Base-by-base conservation (phyloP, 169 alveolate species). In the Plasmodium reichenowi region DNA sequence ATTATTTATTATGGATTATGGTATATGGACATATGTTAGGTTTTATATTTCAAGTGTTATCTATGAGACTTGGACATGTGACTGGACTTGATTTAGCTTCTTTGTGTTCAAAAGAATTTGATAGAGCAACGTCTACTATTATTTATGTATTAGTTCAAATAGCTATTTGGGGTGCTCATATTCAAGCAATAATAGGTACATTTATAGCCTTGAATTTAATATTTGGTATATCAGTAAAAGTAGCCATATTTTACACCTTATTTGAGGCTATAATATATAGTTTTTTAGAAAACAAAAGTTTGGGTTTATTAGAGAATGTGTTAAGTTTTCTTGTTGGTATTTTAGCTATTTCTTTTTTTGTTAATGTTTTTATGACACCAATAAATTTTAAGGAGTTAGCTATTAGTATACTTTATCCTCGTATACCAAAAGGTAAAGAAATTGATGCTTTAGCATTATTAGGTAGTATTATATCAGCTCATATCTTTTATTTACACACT, bases 71-170 rank as follows among this genome's bases (percentile, higher is more conserved):
- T 6, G 96, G 95, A 10, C 93, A 88, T 56, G 92, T 74, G 22
- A 93, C 96, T 0, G 94, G 95, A 15, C 32, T 50, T 43, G 95
- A 91, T 71, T 88, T 93, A 58, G 96, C 96, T 48, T 43, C 91
- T 45, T 54, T 83, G 8, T 83, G 91, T 29, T 26, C 58, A 29
- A 83, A 68, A 83, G 91, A 83, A 70, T 83, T 83, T 70, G 66
- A 71, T 83, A 83, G 29, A 56, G 56, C 38, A 70, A 60, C 58
- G 56, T 83, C 91, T 8, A 43, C 20, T 73, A 7, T 83, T 56
- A 54, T 83, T 50, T 83, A 83, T 60, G 17, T 68, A 9, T 83
- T 38, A 43, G 91, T 83, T 10, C 91, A 83, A 52, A 17, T 83
- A 17, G 91, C 91, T 47, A 58, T 83, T 1, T 83, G 91, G 91